These are phyloP conservation scores for Microsporum ferrugineum DNA, from an alignment of 2,329 filamentous ascomycete species.

Conservation along the genomic window DNA sequence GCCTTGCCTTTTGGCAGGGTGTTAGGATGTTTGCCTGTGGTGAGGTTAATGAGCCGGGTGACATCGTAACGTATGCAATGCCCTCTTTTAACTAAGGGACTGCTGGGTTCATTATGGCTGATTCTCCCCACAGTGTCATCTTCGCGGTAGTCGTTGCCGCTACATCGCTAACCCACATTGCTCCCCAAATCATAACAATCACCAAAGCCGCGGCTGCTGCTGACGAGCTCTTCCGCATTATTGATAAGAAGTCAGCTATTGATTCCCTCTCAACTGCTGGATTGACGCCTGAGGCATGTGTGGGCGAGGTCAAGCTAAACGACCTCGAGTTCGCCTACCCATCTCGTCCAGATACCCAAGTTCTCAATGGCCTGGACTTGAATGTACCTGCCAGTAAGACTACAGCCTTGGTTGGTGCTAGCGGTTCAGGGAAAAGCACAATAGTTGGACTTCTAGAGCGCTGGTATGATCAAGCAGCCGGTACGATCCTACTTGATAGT, in stretches of 20 bases:
- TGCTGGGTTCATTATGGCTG: neutral
- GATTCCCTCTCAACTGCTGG: conserved; percentile 56
- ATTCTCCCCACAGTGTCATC: conserved; percentile 19
- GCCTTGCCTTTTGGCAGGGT: conserved; percentile 55
- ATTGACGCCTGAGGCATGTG: conserved; percentile 52
- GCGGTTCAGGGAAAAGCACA: conserved; percentile 41
- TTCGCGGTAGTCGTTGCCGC: neutral
- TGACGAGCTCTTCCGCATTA: conserved; percentile 72
- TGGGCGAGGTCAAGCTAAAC: conserved; percentile 59
- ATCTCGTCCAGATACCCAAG: conserved; percentile 22
- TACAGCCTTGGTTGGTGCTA: conserved; percentile 59
- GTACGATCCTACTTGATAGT: conserved; percentile 64
- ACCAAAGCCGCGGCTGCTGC: conserved; percentile 55
- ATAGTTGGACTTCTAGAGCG: conserved; percentile 20
- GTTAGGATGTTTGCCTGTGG: conserved; percentile 53
- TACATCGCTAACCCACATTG: neutral
- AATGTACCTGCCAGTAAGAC: conserved; percentile 67
- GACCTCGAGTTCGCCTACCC: conserved; percentile 50
- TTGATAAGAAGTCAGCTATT: conserved; percentile 65
- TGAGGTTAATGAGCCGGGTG: conserved; percentile 25
- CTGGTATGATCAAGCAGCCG: conserved; percentile 71
- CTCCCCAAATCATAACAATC: neutral
- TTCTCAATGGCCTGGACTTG: conserved; percentile 40
- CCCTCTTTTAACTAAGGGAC: neutral
- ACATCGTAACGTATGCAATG: neutral